phyloP scores from a whole-genome alignment of 2,329 filamentous ascomycete genomes.

The Fusarium anthophilum region DNA sequence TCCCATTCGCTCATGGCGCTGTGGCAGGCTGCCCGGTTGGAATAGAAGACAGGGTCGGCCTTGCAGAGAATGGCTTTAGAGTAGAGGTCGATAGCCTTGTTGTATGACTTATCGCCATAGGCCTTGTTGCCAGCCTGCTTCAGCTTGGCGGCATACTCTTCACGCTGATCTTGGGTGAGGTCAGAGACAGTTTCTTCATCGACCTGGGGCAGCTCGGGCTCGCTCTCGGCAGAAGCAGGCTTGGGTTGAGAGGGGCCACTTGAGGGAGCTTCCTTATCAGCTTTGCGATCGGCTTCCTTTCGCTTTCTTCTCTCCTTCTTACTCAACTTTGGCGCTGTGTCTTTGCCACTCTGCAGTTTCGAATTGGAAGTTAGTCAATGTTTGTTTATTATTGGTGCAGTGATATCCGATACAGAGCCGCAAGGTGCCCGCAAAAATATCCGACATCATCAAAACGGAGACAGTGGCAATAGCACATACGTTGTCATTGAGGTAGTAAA shows the following conservation, averaged over 20 bases:
- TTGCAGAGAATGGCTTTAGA: conserved; percentile 96
- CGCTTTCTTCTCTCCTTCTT: conserved; percentile 92
- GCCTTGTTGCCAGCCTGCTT: conserved; percentile 97
- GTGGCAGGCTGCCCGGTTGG: conserved; percentile 97
- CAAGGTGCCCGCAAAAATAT: conserved; percentile 3
- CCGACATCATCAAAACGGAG: neutral
- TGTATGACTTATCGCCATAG: conserved; percentile 93
- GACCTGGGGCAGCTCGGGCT: conserved; percentile 76
- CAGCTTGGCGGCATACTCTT: conserved; percentile 87
- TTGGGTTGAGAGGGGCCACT: conserved; percentile 55
- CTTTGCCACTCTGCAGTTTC: conserved; percentile 54
- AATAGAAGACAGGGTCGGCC: conserved; percentile 97
- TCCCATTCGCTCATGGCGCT: conserved; percentile 94
- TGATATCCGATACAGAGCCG: conserved; percentile 26
- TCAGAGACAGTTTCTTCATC: conserved; percentile 64
- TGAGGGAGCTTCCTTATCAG: conserved; percentile 53
- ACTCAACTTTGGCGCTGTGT: conserved; percentile 74
- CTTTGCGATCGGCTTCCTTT: conserved; percentile 78
- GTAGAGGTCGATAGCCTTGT: conserved; percentile 93
- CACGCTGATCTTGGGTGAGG: conserved; percentile 73
- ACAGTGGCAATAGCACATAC: conserved; percentile 50
- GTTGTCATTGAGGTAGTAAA: conserved; percentile 82
- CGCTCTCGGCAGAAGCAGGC: conserved; percentile 62
- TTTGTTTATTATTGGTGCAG: neutral
- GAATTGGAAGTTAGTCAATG: conserved; percentile 21